Base-by-base conservation (phyloP, 108 stramenopile species). In the Schizochytrium sp. region DNA sequence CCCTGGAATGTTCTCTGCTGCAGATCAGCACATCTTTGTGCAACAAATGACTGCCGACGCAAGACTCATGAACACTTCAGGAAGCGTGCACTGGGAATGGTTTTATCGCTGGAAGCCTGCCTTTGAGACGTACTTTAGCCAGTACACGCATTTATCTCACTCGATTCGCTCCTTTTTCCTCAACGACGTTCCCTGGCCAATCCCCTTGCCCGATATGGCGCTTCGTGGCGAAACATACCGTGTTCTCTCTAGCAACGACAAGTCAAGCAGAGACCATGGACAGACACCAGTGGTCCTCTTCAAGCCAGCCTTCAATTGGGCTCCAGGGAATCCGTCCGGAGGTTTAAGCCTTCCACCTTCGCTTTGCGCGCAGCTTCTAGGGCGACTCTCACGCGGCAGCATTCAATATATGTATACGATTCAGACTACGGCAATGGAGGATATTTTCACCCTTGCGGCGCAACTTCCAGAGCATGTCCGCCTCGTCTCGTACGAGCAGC, bases 71-170 rank as follows among this genome's bases (percentile, higher is more conserved):
- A 8, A 51, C 63, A 90, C 87, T 5, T 59, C 41, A 10, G 87
- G 60, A 18, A 88, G 60, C 43, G 53, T 90, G 12, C 53, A 58
- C 48, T 90, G 90, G 90, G 90, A 90, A 45, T 88, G 69, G 23
- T 43, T 72, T n/a, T 58, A 34, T 29, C 23, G 23, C 57, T 88
- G 87, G 47, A 25, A 18, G 18, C 28, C 60, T 5, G 58, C 57
- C 29, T 43, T 69, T 12, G 58, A 88, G 4, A 19, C 18, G 5
- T 90, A 90, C 72, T 90, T 90, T 76, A 58, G 58, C n/a, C 87
- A 44, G 3, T 90, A 88, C 59, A 16, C 5, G 8, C 8, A 3
- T 57, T 53, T 29, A 28, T 58, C 28, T 29, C 53, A 88, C 5
- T 29, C 23, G 41, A 44, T 90, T 5, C 19, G 41, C 34, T 58